A percentile compares a stretch with the other conserved stretches of the same genome.
phyloP scores from a whole-genome alignment of 768 basidiomycete genomes.

The Boletus edulis region DNA sequence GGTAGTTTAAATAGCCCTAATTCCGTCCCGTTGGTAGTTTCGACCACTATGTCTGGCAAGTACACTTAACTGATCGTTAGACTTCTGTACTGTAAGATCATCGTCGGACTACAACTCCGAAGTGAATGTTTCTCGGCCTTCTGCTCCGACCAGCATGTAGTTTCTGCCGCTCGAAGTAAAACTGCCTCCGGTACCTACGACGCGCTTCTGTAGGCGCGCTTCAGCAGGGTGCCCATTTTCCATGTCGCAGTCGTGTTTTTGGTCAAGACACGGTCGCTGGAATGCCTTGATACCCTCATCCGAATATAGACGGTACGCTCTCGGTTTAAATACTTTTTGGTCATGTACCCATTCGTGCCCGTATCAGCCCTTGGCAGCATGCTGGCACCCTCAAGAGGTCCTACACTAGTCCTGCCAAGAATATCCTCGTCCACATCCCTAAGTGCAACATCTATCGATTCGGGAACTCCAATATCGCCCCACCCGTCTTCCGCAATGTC shows the following conservation, averaged over 20 bases:
- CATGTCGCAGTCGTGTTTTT: conserved; percentile 7
- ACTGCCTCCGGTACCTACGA: background rate
- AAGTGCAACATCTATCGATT: conserved; percentile 56
- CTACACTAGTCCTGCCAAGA: conserved; percentile 2
- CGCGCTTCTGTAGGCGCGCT: too few relatives aligned
- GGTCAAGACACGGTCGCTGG: background rate
- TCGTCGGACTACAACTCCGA: too few relatives aligned
- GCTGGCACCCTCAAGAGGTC: background rate
- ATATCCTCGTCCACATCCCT: conserved; percentile 39
- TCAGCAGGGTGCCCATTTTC: background rate
- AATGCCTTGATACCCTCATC: background rate
- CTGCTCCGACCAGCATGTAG: background rate
- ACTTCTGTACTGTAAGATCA: too few relatives aligned
- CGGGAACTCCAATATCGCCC: conserved; percentile 47
- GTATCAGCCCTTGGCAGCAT: background rate
- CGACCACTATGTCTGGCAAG: too few relatives aligned
- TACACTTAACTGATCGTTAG: too few relatives aligned
- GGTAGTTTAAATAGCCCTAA: too few relatives aligned
- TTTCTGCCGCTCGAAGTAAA: background rate
- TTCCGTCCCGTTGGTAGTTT: too few relatives aligned
- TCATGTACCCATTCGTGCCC: background rate
- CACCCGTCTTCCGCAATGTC: conserved; percentile 51
- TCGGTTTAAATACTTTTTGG: background rate
- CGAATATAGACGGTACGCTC: background rate
- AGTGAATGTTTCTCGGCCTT: background rate